Percentiles rank a stretch among this genome's conserved stretches.
These are phyloP conservation scores for Daedalea quercina DNA, from an alignment of 768 basidiomycete genomes.

Conservation along the genomic window DNA sequence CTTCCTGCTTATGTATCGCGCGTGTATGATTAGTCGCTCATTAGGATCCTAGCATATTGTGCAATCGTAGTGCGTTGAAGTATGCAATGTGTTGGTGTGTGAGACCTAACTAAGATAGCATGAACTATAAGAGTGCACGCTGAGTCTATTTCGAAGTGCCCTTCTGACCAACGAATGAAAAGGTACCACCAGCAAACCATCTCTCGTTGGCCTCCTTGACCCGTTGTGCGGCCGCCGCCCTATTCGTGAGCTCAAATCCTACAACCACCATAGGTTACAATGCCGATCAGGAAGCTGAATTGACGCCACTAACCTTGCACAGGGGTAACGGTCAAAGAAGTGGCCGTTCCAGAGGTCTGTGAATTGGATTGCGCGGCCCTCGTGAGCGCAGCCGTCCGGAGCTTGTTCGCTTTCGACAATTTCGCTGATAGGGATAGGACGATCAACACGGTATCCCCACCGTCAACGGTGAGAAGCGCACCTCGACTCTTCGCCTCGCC, in stretches of 20 bases:
- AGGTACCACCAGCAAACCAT: conserved; percentile 88
- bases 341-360: conserved; percentile 74
- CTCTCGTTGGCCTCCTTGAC: conserved; percentile 95
- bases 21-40: conserved; percentile 10
- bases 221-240: conserved; percentile 73
- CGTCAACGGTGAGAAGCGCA: conserved; percentile 29
- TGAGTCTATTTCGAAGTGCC: conserved; percentile 19
- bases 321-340: conserved; percentile 90
- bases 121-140: background rate
- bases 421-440: conserved; percentile 54
- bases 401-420: conserved; percentile 89
- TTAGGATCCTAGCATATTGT: conserved; percentile 1
- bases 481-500: conserved; percentile 91
- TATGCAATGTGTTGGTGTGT: conserved; percentile 1
- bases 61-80: conserved; percentile 5
- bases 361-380: conserved; percentile 58
- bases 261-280: conserved; percentile 4
- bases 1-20: background rate
- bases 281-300: background rate
- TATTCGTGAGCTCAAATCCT: conserved; percentile 95
- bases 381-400: conserved; percentile 80
- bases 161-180: conserved; percentile 68
- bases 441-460: conserved; percentile 2
- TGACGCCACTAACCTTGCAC: conserved; percentile 64
- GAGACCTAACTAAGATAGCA: background rate